Evolutionary conservation across 768 basidiomycete genomes (phyloP).

Genomic region (Naematelia aurantialba): DNA sequence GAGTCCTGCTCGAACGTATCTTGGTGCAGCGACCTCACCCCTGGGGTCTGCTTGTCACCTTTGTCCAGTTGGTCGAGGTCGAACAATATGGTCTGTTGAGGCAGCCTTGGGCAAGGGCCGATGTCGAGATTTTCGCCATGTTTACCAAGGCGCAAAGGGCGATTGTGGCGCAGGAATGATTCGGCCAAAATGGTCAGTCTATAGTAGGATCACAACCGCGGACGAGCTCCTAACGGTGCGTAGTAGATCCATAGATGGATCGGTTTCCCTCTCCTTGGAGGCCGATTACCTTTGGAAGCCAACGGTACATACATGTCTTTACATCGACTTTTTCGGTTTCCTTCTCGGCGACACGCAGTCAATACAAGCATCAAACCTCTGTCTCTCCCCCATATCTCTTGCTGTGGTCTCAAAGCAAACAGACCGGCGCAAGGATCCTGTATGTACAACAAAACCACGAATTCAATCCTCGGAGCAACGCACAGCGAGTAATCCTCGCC

Average conservation of each 20-base stretch:
- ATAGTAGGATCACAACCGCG: neutral
- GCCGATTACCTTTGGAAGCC: too few species aligned
- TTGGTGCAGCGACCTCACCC: constrained; percentile 93
- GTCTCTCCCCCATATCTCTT: neutral
- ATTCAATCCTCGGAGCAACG: too few species aligned
- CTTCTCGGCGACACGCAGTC: too few species aligned
- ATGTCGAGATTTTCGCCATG: neutral
- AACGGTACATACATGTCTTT: neutral
- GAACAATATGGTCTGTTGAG: constrained; percentile 49
- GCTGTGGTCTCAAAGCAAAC: neutral
- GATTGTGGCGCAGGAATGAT: neutral
- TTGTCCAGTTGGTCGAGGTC: constrained; percentile 87
- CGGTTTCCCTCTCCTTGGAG: neutral
- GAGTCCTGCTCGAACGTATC: constrained; percentile 85
- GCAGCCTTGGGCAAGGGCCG: constrained; percentile 17
- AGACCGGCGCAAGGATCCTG: neutral
- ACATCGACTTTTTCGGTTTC: neutral
- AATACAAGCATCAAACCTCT: neutral
- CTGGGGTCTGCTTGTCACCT: constrained; percentile 89
- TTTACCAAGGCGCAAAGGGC: constrained; percentile 1
- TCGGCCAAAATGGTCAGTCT: neutral
- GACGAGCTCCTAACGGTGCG: neutral
- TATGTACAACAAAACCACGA: neutral
- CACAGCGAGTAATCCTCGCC: too few species aligned
- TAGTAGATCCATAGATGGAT: neutral